Conservation (phyloP, 225 moss, liverwort and hornwort genomes). For the Rhytidiadelphus loreus region DNA sequence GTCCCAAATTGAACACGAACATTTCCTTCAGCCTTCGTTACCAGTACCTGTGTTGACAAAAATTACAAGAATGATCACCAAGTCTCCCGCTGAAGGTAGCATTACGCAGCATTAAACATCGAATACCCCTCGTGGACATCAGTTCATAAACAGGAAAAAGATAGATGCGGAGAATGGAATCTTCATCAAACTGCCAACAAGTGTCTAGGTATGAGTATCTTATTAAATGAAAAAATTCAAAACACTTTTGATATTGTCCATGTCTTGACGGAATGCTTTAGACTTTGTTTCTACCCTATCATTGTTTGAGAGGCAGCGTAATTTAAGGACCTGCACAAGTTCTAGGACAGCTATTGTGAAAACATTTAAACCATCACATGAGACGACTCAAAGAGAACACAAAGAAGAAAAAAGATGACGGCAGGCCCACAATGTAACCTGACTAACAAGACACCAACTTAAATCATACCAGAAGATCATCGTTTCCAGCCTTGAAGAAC, state of each 20-base stretch:
- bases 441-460: not conserved
- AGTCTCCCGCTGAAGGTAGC: not conserved
- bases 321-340: not conserved
- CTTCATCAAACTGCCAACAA: not conserved
- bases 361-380: not conserved
- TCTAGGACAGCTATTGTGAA: not conserved
- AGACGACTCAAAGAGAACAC: not conserved
- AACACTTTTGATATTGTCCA: not conserved
- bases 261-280: not conserved
- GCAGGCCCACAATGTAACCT: not conserved
- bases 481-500: slow-evolving; percentile 58
- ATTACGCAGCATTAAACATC: not conserved
- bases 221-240: not conserved
- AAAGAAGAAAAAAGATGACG: not conserved
- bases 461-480: slow-evolving; percentile 62
- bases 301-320: not conserved
- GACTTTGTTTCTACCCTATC: not conserved
- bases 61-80: not conserved
- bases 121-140: not conserved
- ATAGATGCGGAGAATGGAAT: not conserved
- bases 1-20: slow-evolving; percentile 62
- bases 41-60: slow-evolving; percentile 44
- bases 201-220: not conserved
- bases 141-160: not conserved
- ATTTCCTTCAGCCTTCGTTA: slow-evolving; percentile 55